phyloP scores from a whole-genome alignment of 1,284 basidiomycete species.

The Ustanciosporium gigantosporum region DNA sequence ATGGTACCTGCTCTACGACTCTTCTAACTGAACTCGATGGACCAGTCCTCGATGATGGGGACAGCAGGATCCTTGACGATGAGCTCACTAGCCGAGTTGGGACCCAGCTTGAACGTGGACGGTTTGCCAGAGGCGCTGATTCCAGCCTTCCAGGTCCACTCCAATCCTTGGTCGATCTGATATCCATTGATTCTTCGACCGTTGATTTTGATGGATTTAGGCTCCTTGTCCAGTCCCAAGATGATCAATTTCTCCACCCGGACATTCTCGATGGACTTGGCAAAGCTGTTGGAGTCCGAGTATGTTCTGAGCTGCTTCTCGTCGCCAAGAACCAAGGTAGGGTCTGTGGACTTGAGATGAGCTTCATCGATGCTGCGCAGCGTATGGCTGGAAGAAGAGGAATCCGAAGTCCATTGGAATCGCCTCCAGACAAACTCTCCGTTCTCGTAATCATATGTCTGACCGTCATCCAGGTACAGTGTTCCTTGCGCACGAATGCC shows the following conservation, averaged over 20 bases:
- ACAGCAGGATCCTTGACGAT: constrained; percentile 52
- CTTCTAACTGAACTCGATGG: constrained; percentile 30
- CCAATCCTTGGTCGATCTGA: constrained; percentile 3
- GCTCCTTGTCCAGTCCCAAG: constrained; percentile 46
- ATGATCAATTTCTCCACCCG: constrained; percentile 56
- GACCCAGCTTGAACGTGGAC: constrained; percentile 4
- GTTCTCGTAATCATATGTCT: constrained; percentile 74
- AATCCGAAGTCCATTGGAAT: constrained; percentile 34
- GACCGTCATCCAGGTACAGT: constrained; percentile 94
- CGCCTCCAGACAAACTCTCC: constrained; percentile 74
- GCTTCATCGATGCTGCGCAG: constrained; percentile 33
- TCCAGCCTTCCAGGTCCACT: constrained; percentile 42
- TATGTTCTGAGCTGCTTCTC: constrained; percentile 29
- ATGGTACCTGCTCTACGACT: too few species aligned
- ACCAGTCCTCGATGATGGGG: constrained; percentile 45
- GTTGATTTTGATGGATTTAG: constrained; percentile 21
- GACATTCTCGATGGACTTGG: constrained; percentile 39
- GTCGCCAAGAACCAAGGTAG: constrained; percentile 18
- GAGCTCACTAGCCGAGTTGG: constrained; percentile 40
- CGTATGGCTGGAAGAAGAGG: constrained; percentile 8
- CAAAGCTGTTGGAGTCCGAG: constrained; percentile 39
- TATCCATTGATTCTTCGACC: constrained; percentile 13
- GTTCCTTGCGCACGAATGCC: constrained; percentile 71
- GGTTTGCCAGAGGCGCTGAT: constrained; percentile 21
- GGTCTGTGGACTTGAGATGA: constrained; percentile 8